phyloP scores from a whole-genome alignment of 2,329 filamentous ascomycete species.

The Aspergillus pseudoglaucus region DNA sequence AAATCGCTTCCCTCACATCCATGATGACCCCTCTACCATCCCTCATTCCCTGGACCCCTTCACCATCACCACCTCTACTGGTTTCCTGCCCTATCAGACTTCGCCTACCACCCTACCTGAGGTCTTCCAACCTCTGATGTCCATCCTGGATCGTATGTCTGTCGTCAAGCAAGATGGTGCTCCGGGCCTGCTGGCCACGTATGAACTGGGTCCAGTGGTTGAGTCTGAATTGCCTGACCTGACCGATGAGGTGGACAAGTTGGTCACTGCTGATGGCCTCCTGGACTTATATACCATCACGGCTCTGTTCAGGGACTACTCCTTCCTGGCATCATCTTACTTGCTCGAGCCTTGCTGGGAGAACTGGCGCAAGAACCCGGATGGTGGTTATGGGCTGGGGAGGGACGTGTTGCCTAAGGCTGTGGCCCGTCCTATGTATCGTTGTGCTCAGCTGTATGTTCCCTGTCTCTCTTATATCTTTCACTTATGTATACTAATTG shows the following conservation, averaged over 20 bases:
- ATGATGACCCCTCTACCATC: constrained; percentile 37
- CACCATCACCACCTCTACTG: constrained; percentile 42
- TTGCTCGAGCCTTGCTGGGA: constrained; percentile 87
- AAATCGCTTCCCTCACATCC: constrained; percentile 38
- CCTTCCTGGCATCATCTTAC: constrained; percentile 83
- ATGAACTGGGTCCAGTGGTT: constrained; percentile 68
- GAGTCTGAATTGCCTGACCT: constrained; percentile 70
- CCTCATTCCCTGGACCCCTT: constrained; percentile 40
- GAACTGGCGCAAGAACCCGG: constrained; percentile 51
- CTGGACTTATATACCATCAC: constrained; percentile 73
- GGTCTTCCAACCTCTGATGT: constrained; percentile 67
- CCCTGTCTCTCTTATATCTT: not conserved
- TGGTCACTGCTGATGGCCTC: constrained; percentile 43
- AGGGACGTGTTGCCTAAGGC: constrained; percentile 65
- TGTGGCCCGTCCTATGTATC: constrained; percentile 74
- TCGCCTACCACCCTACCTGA: constrained; percentile 53
- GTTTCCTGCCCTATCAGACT: constrained; percentile 38
- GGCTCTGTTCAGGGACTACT: constrained; percentile 84
- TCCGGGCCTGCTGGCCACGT: constrained; percentile 69
- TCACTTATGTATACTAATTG: constrained; percentile 14
- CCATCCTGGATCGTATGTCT: constrained; percentile 69
- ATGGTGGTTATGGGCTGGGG: constrained; percentile 70
- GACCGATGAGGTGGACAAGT: constrained; percentile 64
- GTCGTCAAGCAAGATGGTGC: constrained; percentile 66
- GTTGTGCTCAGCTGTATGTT: constrained; percentile 77